Evolutionary conservation across 192 early-diverging fungal genomes (phyloP).

Genomic region (Thamnidium elegans): DNA sequence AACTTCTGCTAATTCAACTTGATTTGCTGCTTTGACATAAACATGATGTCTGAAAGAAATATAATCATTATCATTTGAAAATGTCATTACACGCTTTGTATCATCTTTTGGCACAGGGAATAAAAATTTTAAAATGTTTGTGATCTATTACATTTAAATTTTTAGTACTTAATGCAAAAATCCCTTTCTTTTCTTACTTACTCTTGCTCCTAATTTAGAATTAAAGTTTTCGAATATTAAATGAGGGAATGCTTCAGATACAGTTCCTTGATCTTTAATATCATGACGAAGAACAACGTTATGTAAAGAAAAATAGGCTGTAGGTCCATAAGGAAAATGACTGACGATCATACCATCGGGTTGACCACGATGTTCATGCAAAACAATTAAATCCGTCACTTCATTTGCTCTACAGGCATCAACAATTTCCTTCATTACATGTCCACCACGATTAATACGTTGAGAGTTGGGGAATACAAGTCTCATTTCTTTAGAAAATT

Average conservation of each 20-base stretch:
- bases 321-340: slow-evolving; percentile 98
- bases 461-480: slow-evolving; percentile 95
- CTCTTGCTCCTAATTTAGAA: slow-evolving; percentile 79
- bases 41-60: slow-evolving; percentile 98
- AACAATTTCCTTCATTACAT: slow-evolving; percentile 93
- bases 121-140: slow-evolving; percentile 90
- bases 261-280: slow-evolving; percentile 92
- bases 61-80: slow-evolving; percentile 94
- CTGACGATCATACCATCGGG: slow-evolving; percentile 94
- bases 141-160: slow-evolving; percentile 47
- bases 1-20: slow-evolving; percentile 93
- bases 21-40: slow-evolving; percentile 83
- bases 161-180: background rate
- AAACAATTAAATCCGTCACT: slow-evolving; percentile 92
- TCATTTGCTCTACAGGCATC: slow-evolving; percentile 93
- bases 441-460: slow-evolving; percentile 95
- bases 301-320: slow-evolving; percentile 95
- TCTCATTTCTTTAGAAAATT: slow-evolving; percentile 98
- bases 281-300: slow-evolving; percentile 98
- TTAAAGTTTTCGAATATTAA: slow-evolving; percentile 95
- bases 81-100: slow-evolving; percentile 95
- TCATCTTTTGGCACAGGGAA: slow-evolving; percentile 98
- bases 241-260: slow-evolving; percentile 97
- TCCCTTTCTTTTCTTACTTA: slow-evolving; percentile 27
- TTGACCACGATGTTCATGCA: slow-evolving; percentile 94